Evolutionary conservation across 2,329 filamentous ascomycete species (phyloP), one percentile per base, ranked within the genome.

Genomic region (Nemania sp.): DNA sequence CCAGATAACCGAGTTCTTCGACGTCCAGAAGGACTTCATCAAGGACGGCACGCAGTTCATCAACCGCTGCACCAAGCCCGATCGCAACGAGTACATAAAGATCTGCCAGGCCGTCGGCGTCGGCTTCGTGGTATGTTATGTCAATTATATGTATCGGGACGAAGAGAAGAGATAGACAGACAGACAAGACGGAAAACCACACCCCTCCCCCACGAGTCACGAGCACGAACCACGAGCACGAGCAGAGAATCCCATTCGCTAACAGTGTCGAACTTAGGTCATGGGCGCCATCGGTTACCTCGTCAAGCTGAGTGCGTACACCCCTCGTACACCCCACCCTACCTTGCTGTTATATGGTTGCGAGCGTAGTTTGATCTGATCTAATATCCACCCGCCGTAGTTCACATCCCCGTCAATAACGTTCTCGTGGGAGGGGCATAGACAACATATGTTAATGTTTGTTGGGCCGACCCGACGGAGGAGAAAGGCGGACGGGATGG

Each of bases 321-420:
- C 5, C 29, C 15, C 11, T 15, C 17, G 1, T 34, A 5, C 25
- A 12, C 20, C 11, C 15, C 20, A 18, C 48, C 3, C 10, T 35
- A 3, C 39, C 15, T 37, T 11, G 5, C 67, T 11, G 7, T 48
- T 18, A 9, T n/a, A n/a, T n/a, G n/a, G n/a, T n/a, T n/a, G n/a
- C n/a, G n/a, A n/a, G n/a, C n/a, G n/a, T n/a, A n/a, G n/a, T n/a
- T n/a, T n/a, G n/a, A n/a, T 34, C 43, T 18, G 7, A 3, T 17
- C 59, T 59, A 32, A 58, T 37, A 12, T 18, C 18, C 7, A 12
- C 54, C n/a, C 7, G 39, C 5, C 53, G 25, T 34, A 87, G 84
- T 89, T 66, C 87, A 89, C 74, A 88, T 89, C 50, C 87, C 87
- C 65, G 82, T 90, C 65, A 89, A 89, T 82, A 86, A 88, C 75